Evolutionary conservation across 2,329 filamentous ascomycete species (phyloP), one percentile per base, ranked within the genome.

Genomic region (Basipetospora sp.): DNA sequence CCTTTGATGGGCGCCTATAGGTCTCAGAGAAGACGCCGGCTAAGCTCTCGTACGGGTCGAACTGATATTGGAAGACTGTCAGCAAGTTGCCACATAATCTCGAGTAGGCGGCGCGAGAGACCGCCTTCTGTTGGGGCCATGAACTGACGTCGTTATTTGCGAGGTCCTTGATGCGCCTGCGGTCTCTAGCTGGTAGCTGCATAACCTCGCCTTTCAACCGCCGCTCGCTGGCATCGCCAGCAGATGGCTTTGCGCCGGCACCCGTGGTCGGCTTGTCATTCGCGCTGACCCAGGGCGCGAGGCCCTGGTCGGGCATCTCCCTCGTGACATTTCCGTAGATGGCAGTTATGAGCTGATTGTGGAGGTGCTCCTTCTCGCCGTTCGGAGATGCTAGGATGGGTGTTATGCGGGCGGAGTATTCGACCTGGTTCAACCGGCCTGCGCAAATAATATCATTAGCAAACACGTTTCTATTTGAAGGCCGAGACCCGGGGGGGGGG

Each of bases 241-340:
- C 72, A 33, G 74, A 65, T 16, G 73, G 71, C 52, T 80, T 80
- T 45, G 62, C 69, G 44, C 69, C 69, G 22, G 67, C 59, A 30
- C 63, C 64, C 9, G 69, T 58, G 14, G 67, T 57, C 14, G 74
- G 74, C 48, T 80, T 80, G 48, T 80, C 76, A 50, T 80, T 78
- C 39, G 76, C 74, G 53, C 74, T 79, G 52, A 80, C 77, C 76
- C 76, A 81, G 43, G 73, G 72, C 34, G 77, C 77, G 49, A 77
- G 67, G 47, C 75, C 75, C 51, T 66, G 65, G 45, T 80, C 76
- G 41, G 77, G 76, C 63, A 77, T 71, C 52, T 80, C 77, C 41
- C 77, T 63, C 26, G 74, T 79, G 42, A 79, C 70, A 64, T 81
- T 81, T 49, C 68, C 74, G 53, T 76, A 76, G 47, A 80, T 73